Base-by-base conservation (phyloP, 1,139 yeast genomes). In the Kurtzmaniella quercitrusa region DNA sequence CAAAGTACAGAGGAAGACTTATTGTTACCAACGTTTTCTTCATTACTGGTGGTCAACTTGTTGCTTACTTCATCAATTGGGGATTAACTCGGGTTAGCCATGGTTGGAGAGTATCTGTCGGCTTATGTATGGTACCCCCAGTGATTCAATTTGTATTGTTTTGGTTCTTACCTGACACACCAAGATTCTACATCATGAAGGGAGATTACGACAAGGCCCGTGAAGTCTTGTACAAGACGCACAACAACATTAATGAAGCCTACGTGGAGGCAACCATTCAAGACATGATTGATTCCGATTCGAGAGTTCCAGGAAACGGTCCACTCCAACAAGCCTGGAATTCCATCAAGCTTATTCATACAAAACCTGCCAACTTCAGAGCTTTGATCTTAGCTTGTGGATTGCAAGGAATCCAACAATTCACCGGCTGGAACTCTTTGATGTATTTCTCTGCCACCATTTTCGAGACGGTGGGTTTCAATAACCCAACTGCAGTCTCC, bases 51-150 rank as follows among this genome's bases (percentile, higher is more conserved):
- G 97, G 97, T 52, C 97, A 90, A 66, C 75, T 90, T 49, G 76
- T 90, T 41, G 96, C 97, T 9, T 91, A 91, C 58, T 94, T 87
- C 43, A 83, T 90, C 57, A 96, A 96, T 64, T 95, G 96, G 58
- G 98, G 95, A 25, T 74, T 93, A 41, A 76, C 80, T 38, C 68
- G 74, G 40, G 84, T 89, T 27, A 54, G 74, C 48, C 83, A 88
- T 56, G 98, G 98, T 44, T 91, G 98, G 98, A 79, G 97, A 64
- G 79, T 89, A 40, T 75, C 90, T 34, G 96, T 91, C 33, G 98
- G 97, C 1, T 69, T 91, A 41, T 85, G 96, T 45, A 77, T 91
- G 72, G 78, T 91, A 18, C 98, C 98, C 8, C 88, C 96, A 3
- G 83, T 78, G 23, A 48, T 82, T 34, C 98, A 93, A 66, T 79